Conservation (phyloP, 2,329 filamentous ascomycete genomes). For the Venturia aucupariae region DNA sequence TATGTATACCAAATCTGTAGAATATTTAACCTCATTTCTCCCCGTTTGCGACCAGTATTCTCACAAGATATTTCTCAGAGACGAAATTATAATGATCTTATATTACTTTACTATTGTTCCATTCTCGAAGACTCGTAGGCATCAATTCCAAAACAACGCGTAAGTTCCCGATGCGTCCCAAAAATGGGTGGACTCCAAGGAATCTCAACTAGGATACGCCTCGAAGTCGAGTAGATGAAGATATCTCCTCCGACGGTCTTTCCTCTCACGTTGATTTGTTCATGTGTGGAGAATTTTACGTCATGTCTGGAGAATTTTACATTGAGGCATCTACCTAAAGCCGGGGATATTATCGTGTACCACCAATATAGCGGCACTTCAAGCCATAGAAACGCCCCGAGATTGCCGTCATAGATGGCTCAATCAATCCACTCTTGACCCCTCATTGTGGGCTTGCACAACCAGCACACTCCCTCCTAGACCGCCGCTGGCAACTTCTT, state of each 20-base stretch:
- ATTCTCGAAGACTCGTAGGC: neutral
- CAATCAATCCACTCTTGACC: neutral
- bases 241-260: neutral
- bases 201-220: neutral
- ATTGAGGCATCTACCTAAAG: neutral
- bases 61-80: neutral
- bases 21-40: neutral
- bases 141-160: neutral
- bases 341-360: neutral
- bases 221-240: neutral
- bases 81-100: neutral
- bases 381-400: neutral
- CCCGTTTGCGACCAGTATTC: neutral
- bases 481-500: constrained; percentile 48
- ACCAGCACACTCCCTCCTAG: constrained; percentile 61
- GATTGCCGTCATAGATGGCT: neutral
- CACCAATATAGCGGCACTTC: neutral
- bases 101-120: neutral
- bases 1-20: too few relatives aligned
- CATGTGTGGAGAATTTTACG: too few relatives aligned
- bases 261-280: neutral
- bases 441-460: constrained; percentile 49
- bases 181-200: neutral
- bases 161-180: neutral
- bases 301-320: neutral